Evolutionary conservation across 345 rosid species (phyloP).

Genomic region (Trapa bicornis): DNA sequence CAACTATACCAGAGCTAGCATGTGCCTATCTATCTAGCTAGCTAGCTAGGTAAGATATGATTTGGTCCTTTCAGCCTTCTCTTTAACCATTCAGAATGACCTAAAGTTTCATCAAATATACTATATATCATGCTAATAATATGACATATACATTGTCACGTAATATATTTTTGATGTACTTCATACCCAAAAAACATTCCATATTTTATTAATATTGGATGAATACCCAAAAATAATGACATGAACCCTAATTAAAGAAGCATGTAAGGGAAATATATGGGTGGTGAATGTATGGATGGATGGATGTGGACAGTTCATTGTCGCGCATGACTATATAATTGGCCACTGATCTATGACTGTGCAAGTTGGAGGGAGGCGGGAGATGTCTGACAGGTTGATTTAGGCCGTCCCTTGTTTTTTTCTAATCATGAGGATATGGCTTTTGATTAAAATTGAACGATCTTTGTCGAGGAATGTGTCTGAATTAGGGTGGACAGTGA

Average conservation of each 20-base stretch:
- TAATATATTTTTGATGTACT: no score
- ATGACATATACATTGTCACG: no score
- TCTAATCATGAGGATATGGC: neutral
- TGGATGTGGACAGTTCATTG: neutral
- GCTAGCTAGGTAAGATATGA: neutral
- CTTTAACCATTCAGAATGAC: no score
- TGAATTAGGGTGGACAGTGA: neutral
- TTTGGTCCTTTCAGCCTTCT: neutral
- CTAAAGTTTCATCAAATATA: no score
- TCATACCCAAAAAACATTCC: no score
- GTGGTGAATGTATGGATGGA: no score
- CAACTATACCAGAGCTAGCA: neutral
- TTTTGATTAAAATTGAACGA: neutral
- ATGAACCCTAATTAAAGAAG: no score
- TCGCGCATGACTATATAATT: neutral
- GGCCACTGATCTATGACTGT: neutral
- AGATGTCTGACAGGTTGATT: neutral
- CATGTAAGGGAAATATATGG: no score
- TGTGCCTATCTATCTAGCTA: neutral
- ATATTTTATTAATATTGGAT: no score
- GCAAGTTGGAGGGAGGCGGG: neutral
- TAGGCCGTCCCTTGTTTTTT: neutral
- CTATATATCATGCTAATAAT: no score
- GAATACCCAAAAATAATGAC: no score
- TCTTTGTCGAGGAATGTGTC: neutral